Base-by-base conservation (phyloP, 305 asterid species). In the Vinca major region DNA sequence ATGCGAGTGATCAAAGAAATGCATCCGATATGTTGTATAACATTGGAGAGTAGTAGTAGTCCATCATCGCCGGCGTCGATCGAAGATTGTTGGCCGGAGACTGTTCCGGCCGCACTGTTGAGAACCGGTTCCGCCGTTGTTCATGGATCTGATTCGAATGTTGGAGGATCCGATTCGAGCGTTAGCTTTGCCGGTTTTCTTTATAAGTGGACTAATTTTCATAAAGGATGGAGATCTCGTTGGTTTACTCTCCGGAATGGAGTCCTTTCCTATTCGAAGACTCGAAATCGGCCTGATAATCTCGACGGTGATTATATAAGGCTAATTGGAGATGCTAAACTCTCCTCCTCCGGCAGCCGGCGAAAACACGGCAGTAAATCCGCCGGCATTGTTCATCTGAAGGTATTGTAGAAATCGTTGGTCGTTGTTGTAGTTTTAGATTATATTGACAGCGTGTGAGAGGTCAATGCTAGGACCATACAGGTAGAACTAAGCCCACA, bases 171-270 rank as follows among this genome's bases (percentile, higher is more conserved):
- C 73, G 94, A 82, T 66, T 77, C 79, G 66, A 69, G 81, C 63
- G 73, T 77, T 17, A 73, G 85, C 63, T 86, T 83, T 10, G 94
- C 92, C 0, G 97, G 96, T 43, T 69, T 86, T 55, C 87, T 91
- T 36, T 75, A 86, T 77, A 91, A 89, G 74, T 91, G 98, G 98
- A 91, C 98, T 11, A 91, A 89, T 83, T 91, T 81, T 79, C 91
- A 92, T 61, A 89, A 87, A 66, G 98, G 98, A 7, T 91, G 98
- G 98, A 88, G 98, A 86, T 89, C 96, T 74, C 83, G 98, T 7
- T 89, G 95, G 98, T 91, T 91, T 79, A 88, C 89, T 21, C 70
- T 91, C 44, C 79, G 86, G 5, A 85, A 89, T 58, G 97, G 96
- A 11, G 85, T 90, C 1, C 66, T 90, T 36, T 88, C 96, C 11